Evolutionary conservation across 2,329 filamentous ascomycete species (phyloP).

Genomic region (Fusarium compactum): DNA sequence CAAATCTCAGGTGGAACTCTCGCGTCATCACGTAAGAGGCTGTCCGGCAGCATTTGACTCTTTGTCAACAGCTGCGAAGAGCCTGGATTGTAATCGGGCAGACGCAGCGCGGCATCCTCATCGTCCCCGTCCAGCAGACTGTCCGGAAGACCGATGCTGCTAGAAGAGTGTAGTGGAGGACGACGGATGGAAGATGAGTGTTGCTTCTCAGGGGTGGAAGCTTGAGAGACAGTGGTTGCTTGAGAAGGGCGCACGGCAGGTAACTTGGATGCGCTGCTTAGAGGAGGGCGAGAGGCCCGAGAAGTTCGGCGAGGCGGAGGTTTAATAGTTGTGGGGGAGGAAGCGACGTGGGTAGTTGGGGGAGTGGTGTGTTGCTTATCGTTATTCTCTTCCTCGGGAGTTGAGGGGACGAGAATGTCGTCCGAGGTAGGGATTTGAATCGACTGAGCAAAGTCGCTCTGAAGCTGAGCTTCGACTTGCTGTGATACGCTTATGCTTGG

Average conservation of each 20-base stretch:
- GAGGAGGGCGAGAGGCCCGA: slow-evolving; percentile 33
- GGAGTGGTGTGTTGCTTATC: slow-evolving; percentile 23
- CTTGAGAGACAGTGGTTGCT: slow-evolving; percentile 54
- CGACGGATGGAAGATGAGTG: slow-evolving; percentile 23
- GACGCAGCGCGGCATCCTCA: slow-evolving; percentile 42
- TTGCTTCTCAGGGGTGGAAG: slow-evolving; percentile 50
- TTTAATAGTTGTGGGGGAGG: slow-evolving; percentile 31
- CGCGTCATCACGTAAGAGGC: slow-evolving; percentile 55
- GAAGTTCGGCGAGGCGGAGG: slow-evolving; percentile 32
- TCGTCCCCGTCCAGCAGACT: slow-evolving; percentile 42
- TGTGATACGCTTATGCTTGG: slow-evolving; percentile 60
- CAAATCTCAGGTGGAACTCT: slow-evolving; percentile 51
- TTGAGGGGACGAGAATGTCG: slow-evolving; percentile 53
- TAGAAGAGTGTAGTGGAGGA: slow-evolving; percentile 39
- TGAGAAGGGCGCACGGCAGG: slow-evolving; percentile 49
- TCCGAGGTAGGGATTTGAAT: slow-evolving; percentile 51
- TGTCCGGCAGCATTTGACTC: slow-evolving; percentile 66
- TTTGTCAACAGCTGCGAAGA: slow-evolving; percentile 62
- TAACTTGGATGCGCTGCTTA: slow-evolving; percentile 22
- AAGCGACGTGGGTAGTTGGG: slow-evolving; percentile 24
- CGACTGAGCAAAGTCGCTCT: slow-evolving; percentile 59
- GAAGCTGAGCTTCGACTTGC: slow-evolving; percentile 64
- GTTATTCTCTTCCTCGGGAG: slow-evolving; percentile 42
- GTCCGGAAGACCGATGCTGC: slow-evolving; percentile 44
- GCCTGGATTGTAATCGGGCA: slow-evolving; percentile 26